Evolutionary conservation across 1,284 basidiomycete species (phyloP), one percentile per base, ranked within the genome.

Genomic region (Rhodotorula sp.): DNA sequence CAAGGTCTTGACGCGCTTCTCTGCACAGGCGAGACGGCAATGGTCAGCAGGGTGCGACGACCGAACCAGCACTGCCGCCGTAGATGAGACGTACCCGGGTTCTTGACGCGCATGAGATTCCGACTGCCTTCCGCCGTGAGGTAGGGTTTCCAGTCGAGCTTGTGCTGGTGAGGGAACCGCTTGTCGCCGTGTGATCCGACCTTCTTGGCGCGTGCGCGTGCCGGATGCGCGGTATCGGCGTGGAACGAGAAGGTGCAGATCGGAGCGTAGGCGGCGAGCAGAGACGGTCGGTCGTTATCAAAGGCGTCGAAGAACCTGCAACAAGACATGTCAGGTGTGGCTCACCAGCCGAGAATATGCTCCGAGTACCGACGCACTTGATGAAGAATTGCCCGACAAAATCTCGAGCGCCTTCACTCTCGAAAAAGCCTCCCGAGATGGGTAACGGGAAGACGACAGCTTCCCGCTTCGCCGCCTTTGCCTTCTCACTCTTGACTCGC

Each of bases 221-320:
- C 82, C 7, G 92, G 91, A 60, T 94, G 89, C 2, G 84, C 80
- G 4, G 93, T 93, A 80, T 94, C 93, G 76, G 87, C 86, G 19
- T 90, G 89, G 80, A 90, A 90, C 0, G 94, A 95, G 79, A 97
- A 94, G 16, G 92, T 93, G 19, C 95, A 91, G 52, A 86, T 84
- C 0, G 90, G 87, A 71, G 91, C 87, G 80, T 98, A 99, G 12
- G 85, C 92, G 60, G 90, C 85, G 50, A 87, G 77, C 10, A 97
- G 85, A 4, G 85, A 83, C 0, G 84, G 81, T 38, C 95, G 88
- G 75, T 91, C 87, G 43, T 83, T 85, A 81, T 99, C 95, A 80
- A 91, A 95, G 2, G 88, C 81, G 5, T 88, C 86, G 82, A 97
- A 95, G 81, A 90, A 95, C 71, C 92, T 93, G 75, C 28, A 66